Base-by-base conservation (phyloP, 306 rosid genomes). In the Cucumis hystrix region DNA sequence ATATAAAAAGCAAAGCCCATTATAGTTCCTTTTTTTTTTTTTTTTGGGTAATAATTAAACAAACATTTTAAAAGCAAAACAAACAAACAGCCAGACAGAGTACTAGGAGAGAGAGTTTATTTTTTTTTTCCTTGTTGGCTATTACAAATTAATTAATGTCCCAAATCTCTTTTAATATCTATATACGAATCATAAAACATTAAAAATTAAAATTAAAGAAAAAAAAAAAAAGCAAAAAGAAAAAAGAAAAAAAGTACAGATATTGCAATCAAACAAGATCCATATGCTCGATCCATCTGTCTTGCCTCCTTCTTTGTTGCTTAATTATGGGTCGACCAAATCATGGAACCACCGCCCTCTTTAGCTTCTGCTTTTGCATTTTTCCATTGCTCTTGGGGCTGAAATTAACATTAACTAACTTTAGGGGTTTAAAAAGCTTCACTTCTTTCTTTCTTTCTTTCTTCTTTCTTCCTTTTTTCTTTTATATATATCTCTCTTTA, bases 371-470 rank as follows among this genome's bases (percentile, higher is more conserved):
- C 83, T 88, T 85, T 90, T 95, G 97, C 98, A 92, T 88, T 95
- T 95, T 81, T 95, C 97, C 98, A 95, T 88, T 72, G 98, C 98
- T 82, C 92, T 89, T 78, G 97, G 98, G 60, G 98, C 98, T 95
- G 97, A 52, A 52, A 52, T 52, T 43, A 1, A 41, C 8, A 41
- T 7, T 7, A 47, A 47, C 5, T n/a, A 4, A 68, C 51, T 43
- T 68, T 69, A 20, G 18, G 74, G 41, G 23, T 47, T 70, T 1
- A 43, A 68, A 23, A 70, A 21, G 39, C 59, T 23, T 23, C 12
- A 7, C 37, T 43, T 69, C 20, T 66, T 66, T 66, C 30, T 39
- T 65, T 33, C 7, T 21, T 23, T 10, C 7, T 21, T 23, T 4
- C 5, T 59, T 5, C 7, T 20, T 21, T 10, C 3, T 58, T 5